Conservation (phyloP, 1,284 basidiomycete genomes). For the Bjerkandera adusta region DNA sequence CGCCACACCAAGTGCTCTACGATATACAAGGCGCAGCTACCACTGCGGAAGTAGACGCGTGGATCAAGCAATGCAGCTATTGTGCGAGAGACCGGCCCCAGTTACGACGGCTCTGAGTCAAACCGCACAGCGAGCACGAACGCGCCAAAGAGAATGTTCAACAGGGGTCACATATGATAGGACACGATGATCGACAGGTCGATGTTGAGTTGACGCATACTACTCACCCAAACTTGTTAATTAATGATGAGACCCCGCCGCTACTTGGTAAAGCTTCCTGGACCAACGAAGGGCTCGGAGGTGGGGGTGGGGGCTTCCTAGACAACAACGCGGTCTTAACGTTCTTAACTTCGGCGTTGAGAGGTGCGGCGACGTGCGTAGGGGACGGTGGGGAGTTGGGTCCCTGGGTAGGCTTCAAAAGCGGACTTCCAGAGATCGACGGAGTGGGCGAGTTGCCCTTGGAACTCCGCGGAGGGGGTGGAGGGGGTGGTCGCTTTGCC, state of each 20-base stretch:
- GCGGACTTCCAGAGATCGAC: slow-evolving; percentile 39
- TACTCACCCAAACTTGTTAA: slow-evolving; percentile 53
- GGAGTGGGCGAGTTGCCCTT: slow-evolving; percentile 40
- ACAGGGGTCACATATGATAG: no score
- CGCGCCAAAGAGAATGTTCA: no score
- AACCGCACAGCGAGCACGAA: no score
- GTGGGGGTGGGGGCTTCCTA: slow-evolving; percentile 29
- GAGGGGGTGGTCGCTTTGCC: slow-evolving; percentile 55
- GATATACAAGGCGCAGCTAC: no score
- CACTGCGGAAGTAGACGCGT: no score
- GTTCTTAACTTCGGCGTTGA: slow-evolving; percentile 1
- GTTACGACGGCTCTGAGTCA: no score
- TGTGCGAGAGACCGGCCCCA: no score
- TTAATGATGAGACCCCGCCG: slow-evolving; percentile 34
- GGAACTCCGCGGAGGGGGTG: slow-evolving; percentile 45
- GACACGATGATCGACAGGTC: no score
- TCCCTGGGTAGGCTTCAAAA: slow-evolving; percentile 39
- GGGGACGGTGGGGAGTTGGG: slow-evolving; percentile 8
- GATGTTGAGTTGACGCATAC: not conserved
- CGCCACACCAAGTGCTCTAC: no score
- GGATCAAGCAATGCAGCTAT: no score
- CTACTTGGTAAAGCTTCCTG: slow-evolving; percentile 15
- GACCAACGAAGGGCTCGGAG: slow-evolving; percentile 16
- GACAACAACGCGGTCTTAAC: slow-evolving; percentile 23
- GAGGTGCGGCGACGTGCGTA: not conserved